phyloP scores from a whole-genome alignment of 1,284 basidiomycete genomes.

The Cryptococcus depauperatus region DNA sequence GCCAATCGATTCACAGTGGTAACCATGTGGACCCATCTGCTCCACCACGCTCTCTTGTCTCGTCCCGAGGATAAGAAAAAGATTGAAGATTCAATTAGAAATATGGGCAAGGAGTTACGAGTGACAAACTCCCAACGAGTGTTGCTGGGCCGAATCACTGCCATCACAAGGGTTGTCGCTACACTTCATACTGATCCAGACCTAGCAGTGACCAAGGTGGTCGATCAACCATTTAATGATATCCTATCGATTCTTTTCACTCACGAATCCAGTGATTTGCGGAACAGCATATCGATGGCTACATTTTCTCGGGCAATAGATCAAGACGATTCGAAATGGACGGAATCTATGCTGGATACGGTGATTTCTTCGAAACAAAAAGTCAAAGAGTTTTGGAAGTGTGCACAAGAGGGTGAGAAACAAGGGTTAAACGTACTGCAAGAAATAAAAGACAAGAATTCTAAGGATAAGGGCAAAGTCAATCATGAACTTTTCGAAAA shows the following conservation, averaged over 20 bases:
- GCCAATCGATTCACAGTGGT: constrained; percentile 18
- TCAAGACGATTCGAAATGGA: constrained; percentile 6
- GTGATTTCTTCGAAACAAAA: constrained; percentile 2
- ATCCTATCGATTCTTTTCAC: background rate
- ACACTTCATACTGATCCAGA: background rate
- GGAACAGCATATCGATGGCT: background rate
- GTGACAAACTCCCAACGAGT: background rate
- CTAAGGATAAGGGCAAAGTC: background rate
- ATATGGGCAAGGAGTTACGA: constrained; percentile 1
- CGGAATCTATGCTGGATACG: constrained; percentile 4
- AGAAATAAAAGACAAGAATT: no score
- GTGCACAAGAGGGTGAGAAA: no score
- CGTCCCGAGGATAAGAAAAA: background rate
- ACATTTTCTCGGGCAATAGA: background rate
- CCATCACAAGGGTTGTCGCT: background rate
- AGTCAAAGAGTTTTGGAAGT: constrained; percentile 3
- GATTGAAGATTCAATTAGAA: constrained; percentile 2
- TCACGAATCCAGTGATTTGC: background rate
- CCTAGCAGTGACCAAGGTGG: background rate
- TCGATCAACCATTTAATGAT: background rate
- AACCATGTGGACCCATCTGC: constrained; percentile 11
- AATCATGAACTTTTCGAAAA: constrained; percentile 26
- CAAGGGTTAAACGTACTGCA: no score
- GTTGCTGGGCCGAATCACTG: background rate
- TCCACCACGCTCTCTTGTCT: constrained; percentile 8